Evolutionary conservation across 2,329 filamentous ascomycete genomes (phyloP), one percentile per base, ranked within the genome.

Genomic region (Fusarium protoensiforme): DNA sequence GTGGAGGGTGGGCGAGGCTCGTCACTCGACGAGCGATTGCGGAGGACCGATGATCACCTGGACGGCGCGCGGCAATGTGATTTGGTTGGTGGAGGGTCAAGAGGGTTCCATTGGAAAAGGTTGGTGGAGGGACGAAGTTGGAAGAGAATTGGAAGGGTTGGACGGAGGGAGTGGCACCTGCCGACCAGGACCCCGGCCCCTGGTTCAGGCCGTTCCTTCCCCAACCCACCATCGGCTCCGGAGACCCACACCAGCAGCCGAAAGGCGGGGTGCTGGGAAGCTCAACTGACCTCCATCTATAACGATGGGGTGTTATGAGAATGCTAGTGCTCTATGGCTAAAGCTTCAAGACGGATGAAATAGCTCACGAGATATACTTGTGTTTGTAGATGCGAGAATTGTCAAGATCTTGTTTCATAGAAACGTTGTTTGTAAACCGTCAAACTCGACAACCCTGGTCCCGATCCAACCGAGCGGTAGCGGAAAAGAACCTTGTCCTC

Each of bases 1-100:
- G 39, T 56, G 46, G 61, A 61, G 71, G 61, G 56, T 61, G 54
- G 59, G 67, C 39, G 41, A 39, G 38, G 54, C 20, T 54, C 31
- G 61, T 68, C 56, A 65, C 51, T 64, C 59, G 71, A 43, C 51
- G 56, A 41, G 46, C 10, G 58, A 62, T 53, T 61, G 71, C 39
- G 39, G 24, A 70, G 9, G 62, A 68, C 67, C 39, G 62, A 61
- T 56, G 66, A 76, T 77, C 75, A 77, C 68, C 61, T 75, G 71
- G 48, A 67, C 58, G 43, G 41, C 33, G 33, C 46, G 62, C 33
- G 56, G 54, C 59, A 57, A 43, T 43, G 36, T 61, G 54, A 27
- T 61, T 53, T 72, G 65, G 73, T 74, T 75, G 67, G 71, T 75
- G 71, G 66, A 69, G 38, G 56, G 18, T 51, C 7, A 62, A 54